These are phyloP conservation scores for Drosera capensis DNA, from an alignment of 148 eudicot species.

Conservation along the genomic window DNA sequence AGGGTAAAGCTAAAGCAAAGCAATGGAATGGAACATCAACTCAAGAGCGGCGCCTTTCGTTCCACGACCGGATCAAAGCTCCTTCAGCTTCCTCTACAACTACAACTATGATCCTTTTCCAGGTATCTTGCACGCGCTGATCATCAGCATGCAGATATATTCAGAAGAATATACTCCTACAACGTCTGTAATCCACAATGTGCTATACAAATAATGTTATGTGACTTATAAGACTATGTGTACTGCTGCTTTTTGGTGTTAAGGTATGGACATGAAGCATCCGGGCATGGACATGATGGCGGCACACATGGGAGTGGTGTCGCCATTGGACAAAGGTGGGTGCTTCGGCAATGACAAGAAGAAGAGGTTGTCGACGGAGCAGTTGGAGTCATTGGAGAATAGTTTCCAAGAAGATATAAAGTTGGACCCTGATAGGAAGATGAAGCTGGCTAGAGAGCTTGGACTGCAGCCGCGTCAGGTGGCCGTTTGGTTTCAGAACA, in stretches of 20 bases:
- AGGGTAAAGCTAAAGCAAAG: not conserved
- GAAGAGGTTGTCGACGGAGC: slow-evolving; percentile 6
- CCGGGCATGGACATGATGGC: slow-evolving; percentile 11
- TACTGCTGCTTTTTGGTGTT: not conserved
- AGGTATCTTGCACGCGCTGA: slow-evolving; percentile 6
- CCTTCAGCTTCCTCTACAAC: slow-evolving; percentile 39
- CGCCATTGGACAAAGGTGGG: slow-evolving; percentile 7
- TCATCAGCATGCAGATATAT: not conserved
- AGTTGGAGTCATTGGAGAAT: slow-evolving; percentile 9
- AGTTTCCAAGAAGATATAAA: slow-evolving; percentile 13
- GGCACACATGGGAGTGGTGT: slow-evolving; percentile 9
- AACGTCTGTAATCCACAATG: not conserved
- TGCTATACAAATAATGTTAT: not conserved
- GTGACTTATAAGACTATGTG: no score
- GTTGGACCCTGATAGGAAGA: slow-evolving; percentile 12
- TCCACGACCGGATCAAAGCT: slow-evolving; percentile 25
- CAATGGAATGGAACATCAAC: slow-evolving; percentile 44
- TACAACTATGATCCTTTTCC: slow-evolving; percentile 28
- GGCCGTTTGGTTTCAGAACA: slow-evolving; percentile 14
- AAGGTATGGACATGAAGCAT: slow-evolving; percentile 30
- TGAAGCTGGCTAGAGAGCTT: slow-evolving; percentile 8
- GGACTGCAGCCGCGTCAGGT: slow-evolving; percentile 12
- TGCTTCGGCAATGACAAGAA: slow-evolving; percentile 6
- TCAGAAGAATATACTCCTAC: not conserved
- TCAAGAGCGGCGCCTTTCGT: slow-evolving; percentile 23